phyloP scores from a whole-genome alignment of 306 rosid species.

The Purshia tridentata region DNA sequence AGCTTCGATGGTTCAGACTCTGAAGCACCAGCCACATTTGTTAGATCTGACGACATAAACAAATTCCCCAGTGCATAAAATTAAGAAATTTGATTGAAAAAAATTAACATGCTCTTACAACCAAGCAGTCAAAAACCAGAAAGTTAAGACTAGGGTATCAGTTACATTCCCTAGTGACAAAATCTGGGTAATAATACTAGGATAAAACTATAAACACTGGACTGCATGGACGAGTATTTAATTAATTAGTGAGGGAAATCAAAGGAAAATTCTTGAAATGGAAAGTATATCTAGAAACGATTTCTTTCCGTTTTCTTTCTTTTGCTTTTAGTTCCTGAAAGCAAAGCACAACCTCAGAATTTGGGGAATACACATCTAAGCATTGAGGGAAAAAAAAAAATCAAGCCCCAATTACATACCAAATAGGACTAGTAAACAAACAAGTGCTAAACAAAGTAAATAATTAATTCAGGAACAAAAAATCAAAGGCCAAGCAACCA shows the following conservation, averaged over 20 bases:
- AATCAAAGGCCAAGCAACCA: slow-evolving; percentile 14
- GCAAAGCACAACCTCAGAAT: background rate
- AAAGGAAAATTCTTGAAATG: background rate
- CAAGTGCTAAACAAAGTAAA: background rate
- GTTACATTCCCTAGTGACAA: background rate
- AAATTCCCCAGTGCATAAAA: slow-evolving; percentile 27
- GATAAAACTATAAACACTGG: background rate
- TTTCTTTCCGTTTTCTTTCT: background rate
- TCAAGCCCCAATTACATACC: background rate
- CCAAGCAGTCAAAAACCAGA: background rate
- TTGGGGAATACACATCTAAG: background rate
- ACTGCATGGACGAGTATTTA: background rate
- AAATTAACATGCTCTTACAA: background rate
- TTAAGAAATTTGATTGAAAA: background rate
- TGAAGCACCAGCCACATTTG: slow-evolving; percentile 35
- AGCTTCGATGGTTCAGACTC: slow-evolving; percentile 46
- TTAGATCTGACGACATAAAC: slow-evolving; percentile 47
- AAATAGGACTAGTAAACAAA: background rate
- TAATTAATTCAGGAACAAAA: background rate
- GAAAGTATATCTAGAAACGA: background rate
- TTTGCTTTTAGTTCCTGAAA: background rate
- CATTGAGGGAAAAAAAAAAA: background rate
- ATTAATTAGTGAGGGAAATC: background rate
- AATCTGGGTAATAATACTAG: background rate
- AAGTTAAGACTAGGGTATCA: background rate